A percentile compares a stretch with the other conserved stretches of the same genome.
Evolutionary conservation across 164 flowering plant genomes (phyloP).

Genomic region (Stephania japonica): DNA sequence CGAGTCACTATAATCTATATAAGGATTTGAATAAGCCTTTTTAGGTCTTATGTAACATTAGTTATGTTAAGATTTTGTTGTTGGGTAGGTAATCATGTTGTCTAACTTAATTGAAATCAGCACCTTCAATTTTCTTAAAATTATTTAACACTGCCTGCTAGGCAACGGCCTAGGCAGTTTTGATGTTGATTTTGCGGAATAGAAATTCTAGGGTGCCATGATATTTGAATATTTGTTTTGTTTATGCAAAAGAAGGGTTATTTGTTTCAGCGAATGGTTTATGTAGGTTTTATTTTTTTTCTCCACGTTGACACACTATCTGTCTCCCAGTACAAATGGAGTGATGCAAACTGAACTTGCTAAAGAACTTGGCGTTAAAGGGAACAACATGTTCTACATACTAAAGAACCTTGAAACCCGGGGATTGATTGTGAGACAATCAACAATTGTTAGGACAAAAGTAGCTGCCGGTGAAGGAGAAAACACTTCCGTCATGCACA

Average conservation of each 20-base stretch:
- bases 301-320: neutral
- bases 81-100: too few species aligned
- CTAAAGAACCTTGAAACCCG: conserved; percentile 65
- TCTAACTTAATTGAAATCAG: too few species aligned
- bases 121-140: too few species aligned
- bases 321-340: conserved; percentile 56
- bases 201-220: too few species aligned
- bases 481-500: conserved; percentile 35
- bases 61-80: too few species aligned
- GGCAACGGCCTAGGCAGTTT: too few species aligned
- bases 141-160: too few species aligned
- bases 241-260: neutral
- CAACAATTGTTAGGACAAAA: conserved; percentile 58
- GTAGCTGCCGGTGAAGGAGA: conserved; percentile 39
- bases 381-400: conserved; percentile 63
- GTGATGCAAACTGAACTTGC: conserved; percentile 76
- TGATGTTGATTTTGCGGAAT: too few species aligned
- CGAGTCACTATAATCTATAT: too few species aligned
- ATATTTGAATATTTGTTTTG: too few species aligned
- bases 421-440: conserved; percentile 66
- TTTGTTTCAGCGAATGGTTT: neutral
- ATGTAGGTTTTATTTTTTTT: neutral
- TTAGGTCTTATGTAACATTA: too few species aligned
- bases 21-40: too few species aligned
- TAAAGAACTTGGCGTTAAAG: conserved; percentile 60